Evolutionary conservation across 169 alveolate genomes (phyloP).

Genomic region (Cryptosporidium canis): DNA sequence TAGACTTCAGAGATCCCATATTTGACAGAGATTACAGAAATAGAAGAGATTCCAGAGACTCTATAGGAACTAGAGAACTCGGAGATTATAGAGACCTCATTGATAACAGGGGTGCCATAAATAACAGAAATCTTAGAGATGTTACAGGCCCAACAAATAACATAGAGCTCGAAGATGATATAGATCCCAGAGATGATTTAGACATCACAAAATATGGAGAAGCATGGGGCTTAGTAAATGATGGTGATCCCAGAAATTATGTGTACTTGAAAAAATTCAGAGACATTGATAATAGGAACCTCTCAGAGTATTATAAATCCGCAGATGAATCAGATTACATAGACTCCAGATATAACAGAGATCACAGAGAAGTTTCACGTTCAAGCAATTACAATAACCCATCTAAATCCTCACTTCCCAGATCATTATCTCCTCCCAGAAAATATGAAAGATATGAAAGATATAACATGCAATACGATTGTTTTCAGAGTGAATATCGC

Average conservation of each 20-base stretch:
- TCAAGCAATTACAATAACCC: not conserved
- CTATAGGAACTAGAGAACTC: not conserved
- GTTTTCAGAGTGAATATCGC: not conserved
- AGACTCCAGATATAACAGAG: no score
- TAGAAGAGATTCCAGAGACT: not conserved
- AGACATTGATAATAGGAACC: no score
- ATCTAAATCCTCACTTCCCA: not conserved
- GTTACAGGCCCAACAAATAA: not conserved
- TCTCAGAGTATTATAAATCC: no score
- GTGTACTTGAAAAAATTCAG: no score
- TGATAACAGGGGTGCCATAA: not conserved
- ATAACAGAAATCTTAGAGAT: not conserved
- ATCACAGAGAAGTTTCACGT: not conserved
- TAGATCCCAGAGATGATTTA: no score
- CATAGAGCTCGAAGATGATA: no score
- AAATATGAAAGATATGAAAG: not conserved
- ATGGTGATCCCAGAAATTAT: no score
- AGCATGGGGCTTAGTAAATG: no score
- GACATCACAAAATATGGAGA: no score
- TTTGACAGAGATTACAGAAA: not conserved
- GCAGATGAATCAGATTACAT: no score
- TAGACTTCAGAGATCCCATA: not conserved
- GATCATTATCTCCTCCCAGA: not conserved
- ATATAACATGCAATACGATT: not conserved
- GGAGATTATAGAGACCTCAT: not conserved